These are phyloP conservation scores for Ephemerocybe angulata DNA, from an alignment of 768 basidiomycete species.

Conservation along the genomic window DNA sequence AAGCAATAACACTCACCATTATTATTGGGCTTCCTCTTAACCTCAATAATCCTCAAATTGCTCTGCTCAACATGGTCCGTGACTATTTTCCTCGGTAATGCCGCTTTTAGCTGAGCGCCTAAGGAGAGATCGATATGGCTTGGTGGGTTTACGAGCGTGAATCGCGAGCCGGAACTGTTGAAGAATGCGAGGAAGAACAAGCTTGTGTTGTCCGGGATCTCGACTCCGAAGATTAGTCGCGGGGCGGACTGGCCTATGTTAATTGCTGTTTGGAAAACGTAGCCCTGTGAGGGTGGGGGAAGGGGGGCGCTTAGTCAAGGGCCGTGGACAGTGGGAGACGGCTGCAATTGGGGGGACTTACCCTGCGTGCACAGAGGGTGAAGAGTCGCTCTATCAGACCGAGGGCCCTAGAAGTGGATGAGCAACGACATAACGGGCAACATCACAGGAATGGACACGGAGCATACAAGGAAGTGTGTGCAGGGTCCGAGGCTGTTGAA, in stretches of 20 bases:
- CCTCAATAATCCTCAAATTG: slow-evolving; percentile 51
- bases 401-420: slow-evolving; percentile 43
- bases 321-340: background rate
- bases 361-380: slow-evolving; percentile 54
- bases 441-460: too few species aligned
- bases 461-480: too few species aligned
- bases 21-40: slow-evolving; percentile 40
- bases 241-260: slow-evolving; percentile 54
- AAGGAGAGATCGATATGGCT: slow-evolving; percentile 38
- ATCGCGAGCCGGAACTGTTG: slow-evolving; percentile 54
- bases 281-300: slow-evolving; percentile 48
- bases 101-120: slow-evolving; percentile 34
- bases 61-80: slow-evolving; percentile 44
- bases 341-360: slow-evolving; percentile 30
- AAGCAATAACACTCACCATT: slow-evolving; percentile 16
- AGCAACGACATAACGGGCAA: too few species aligned
- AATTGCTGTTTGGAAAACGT: slow-evolving; percentile 61
- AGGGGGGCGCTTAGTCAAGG: slow-evolving; percentile 6
- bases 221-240: slow-evolving; percentile 64
- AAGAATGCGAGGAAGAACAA: slow-evolving; percentile 66
- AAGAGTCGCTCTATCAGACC: slow-evolving; percentile 60
- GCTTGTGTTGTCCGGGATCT: slow-evolving; percentile 42
- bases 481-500: background rate
- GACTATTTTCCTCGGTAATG: slow-evolving; percentile 32
- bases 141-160: slow-evolving; percentile 48